Percentiles rank a stretch among this genome's conserved stretches.
These are phyloP conservation scores for Pythium brachiatum DNA, from an alignment of 352 stramenopile species.

Conservation along the genomic window DNA sequence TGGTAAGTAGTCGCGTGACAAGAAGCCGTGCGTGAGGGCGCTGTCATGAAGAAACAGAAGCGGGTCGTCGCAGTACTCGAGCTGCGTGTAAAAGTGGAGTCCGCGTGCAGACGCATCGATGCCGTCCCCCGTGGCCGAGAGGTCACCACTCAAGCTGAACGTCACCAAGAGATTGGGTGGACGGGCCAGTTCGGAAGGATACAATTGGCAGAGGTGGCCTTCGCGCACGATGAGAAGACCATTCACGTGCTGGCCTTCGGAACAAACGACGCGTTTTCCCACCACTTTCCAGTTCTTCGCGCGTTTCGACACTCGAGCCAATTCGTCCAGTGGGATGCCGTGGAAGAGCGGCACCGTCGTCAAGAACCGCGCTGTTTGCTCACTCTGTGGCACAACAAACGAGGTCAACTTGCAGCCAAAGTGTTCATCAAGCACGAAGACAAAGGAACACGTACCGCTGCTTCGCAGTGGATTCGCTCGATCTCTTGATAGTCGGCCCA, in stretches of 20 bases:
- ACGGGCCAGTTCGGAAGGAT: constrained; percentile 33
- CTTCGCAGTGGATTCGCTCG: constrained; percentile 18
- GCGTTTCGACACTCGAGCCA: constrained; percentile 22
- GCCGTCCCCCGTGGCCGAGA: constrained; percentile 26
- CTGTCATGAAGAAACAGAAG: constrained; percentile 47
- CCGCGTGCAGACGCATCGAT: constrained; percentile 24
- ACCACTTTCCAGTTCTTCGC: constrained; percentile 42
- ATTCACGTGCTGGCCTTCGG: constrained; percentile 52
- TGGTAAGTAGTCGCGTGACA: constrained; percentile 37
- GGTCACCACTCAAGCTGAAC: constrained; percentile 43
- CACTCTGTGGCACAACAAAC: constrained; percentile 3
- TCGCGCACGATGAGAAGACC: constrained; percentile 50
- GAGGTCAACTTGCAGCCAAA: neutral
- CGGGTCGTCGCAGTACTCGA: constrained; percentile 47
- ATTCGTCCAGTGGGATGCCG: constrained; percentile 28
- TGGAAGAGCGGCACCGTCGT: constrained; percentile 40
- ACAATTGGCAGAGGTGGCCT: constrained; percentile 48
- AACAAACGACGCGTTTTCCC: constrained; percentile 51
- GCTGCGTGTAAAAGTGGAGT: constrained; percentile 52
- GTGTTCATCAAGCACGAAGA: neutral
- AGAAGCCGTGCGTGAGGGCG: constrained; percentile 49
- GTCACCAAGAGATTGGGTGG: constrained; percentile 46
- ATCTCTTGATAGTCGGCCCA: constrained; percentile 22
- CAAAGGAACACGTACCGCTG: constrained; percentile 16
- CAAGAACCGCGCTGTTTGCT: constrained; percentile 37